phyloP scores from a whole-genome alignment of 2,329 filamentous ascomycete species.

The Pestalotiopsis sp. region DNA sequence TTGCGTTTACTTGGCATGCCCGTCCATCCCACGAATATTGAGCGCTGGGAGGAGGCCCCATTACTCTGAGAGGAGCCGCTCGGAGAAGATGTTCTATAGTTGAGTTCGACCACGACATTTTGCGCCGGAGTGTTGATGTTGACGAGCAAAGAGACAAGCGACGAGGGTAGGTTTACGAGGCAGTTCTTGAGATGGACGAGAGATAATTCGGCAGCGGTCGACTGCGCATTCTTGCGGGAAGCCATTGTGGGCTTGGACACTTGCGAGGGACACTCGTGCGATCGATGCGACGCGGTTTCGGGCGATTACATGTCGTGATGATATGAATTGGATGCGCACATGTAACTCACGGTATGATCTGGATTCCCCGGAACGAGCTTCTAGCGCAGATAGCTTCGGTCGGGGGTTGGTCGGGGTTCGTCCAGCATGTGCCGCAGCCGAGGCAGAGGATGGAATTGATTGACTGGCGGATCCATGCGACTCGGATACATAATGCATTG shows the following conservation, averaged over 20 bases:
- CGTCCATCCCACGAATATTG: conserved; percentile 92
- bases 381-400: background rate
- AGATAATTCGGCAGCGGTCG: conserved; percentile 79
- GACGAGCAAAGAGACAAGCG: conserved; percentile 80
- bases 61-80: conserved; percentile 42
- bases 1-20: conserved; percentile 94
- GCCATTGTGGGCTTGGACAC: background rate
- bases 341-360: background rate
- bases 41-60: conserved; percentile 59
- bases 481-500: background rate
- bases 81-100: conserved; percentile 62
- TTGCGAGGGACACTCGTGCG: background rate
- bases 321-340: background rate
- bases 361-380: background rate
- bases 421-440: conserved; percentile 11
- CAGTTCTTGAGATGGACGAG: conserved; percentile 91
- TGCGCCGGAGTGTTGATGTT: conserved; percentile 91
- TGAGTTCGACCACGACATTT: conserved; percentile 94
- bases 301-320: background rate
- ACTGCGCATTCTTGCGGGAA: conserved; percentile 56
- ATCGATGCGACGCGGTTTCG: background rate
- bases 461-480: background rate
- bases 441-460: background rate
- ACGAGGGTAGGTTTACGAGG: conserved; percentile 86
- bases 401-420: background rate